These are phyloP conservation scores for Haematococcus lacustris DNA, from an alignment of 139 green algal species.

Conservation along the genomic window DNA sequence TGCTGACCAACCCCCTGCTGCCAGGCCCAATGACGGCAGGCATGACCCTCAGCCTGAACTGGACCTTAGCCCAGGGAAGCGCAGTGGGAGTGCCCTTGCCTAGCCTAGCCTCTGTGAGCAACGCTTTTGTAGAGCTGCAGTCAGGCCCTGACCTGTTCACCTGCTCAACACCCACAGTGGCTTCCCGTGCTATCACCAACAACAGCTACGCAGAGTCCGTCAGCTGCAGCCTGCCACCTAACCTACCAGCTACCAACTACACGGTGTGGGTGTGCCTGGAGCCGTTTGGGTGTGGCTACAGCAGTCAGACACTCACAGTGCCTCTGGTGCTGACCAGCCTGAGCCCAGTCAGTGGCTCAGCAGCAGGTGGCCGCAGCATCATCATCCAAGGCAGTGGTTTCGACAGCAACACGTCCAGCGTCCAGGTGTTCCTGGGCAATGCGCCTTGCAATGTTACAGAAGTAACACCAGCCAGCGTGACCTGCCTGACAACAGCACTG, in stretches of 20 bases:
- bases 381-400: slow-evolving; percentile 21
- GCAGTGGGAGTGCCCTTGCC: no score
- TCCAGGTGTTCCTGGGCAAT: slow-evolving; percentile 9
- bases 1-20: no score
- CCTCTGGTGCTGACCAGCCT: slow-evolving; percentile 4
- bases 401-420: not conserved
- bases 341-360: slow-evolving; percentile 1
- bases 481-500: no score
- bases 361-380: slow-evolving; percentile 15
- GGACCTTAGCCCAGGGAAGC: no score
- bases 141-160: not conserved
- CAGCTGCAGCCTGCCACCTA: slow-evolving; percentile 13
- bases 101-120: no score
- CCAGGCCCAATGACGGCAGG: no score
- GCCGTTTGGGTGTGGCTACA: slow-evolving; percentile 1
- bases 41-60: no score
- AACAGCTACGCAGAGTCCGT: slow-evolving; percentile 9
- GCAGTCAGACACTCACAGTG: not conserved
- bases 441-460: not conserved
- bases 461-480: not conserved
- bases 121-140: no score
- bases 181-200: not conserved
- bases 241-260: slow-evolving; percentile 10
- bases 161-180: slow-evolving; percentile 11
- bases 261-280: slow-evolving; percentile 1